Evolutionary conservation across 805 yeast genomes (phyloP), one percentile per base, ranked within the genome.

Genomic region (Suhomyces xylopsoci): DNA sequence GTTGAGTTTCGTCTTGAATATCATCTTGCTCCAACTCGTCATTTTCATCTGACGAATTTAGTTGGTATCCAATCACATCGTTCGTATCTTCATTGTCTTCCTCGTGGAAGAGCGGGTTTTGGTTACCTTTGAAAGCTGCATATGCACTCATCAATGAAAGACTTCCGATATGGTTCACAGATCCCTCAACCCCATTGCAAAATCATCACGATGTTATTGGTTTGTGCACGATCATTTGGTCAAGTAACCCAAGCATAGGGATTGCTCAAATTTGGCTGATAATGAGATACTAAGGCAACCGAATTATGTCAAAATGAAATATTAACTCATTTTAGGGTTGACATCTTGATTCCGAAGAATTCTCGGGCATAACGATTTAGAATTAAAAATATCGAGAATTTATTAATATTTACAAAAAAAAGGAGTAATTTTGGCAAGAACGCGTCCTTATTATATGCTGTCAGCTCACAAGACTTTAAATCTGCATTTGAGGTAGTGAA

Each of bases 121-220:
- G 49, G 5, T 58, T 62, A 32, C 55, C 62, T 46, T 60, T 57
- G 34, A 67, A 55, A 7, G 73, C 73, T 24, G 71, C 70, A 57
- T 63, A 69, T 15, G 73, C 73, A 60, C 73, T 69, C 73, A 69
- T 69, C 38, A 38, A 43, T 30, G 19, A 47, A 32, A 32, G 36
- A n/a, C 15, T 14, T 30, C 5, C 8, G 17, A n/a, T 32, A 7
- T 7, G 36, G 2, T n/a, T 6, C 17, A 5, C 36, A 32, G 7
- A 32, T 32, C 17, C 9, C 36, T n/a, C 17, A 32, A 32, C 22
- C 41, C 20, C 10, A 38, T 19, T 38, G 42, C 42, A 38, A 38
- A 10, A 38, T 38, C 42, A 17, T 38, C 20, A 38, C 9, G 24
- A 17, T 45, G 12, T 17, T 22, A 42, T 42, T 42, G 45, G 45